Evolutionary conservation across 2,329 filamentous ascomycete species (phyloP).

Genomic region (Pestalotiopsis sp.): DNA sequence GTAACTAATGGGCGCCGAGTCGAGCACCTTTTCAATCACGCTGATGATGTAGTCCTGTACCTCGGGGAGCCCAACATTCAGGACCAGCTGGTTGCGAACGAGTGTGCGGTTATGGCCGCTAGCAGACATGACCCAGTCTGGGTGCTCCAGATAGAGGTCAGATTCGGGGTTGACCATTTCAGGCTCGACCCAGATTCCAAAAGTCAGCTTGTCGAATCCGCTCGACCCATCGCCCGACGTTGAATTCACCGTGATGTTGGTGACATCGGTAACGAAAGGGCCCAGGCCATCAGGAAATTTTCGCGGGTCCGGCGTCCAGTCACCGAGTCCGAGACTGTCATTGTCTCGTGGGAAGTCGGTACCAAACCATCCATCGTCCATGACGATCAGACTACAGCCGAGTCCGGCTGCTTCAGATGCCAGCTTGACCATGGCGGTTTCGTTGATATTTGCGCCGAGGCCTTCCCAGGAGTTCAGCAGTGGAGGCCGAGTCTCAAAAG

Average conservation of each 20-base stretch:
- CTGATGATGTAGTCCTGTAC: slow-evolving; percentile 66
- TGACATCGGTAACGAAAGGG: slow-evolving; percentile 54
- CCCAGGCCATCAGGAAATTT: slow-evolving; percentile 61
- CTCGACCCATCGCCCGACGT: slow-evolving; percentile 31
- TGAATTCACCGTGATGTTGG: slow-evolving; percentile 42
- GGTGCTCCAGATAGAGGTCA: slow-evolving; percentile 61
- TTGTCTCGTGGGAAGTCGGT: slow-evolving; percentile 60
- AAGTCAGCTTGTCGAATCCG: slow-evolving; percentile 51
- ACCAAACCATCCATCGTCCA: slow-evolving; percentile 72
- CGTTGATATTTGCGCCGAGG: slow-evolving; percentile 59
- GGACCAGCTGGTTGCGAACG: slow-evolving; percentile 60
- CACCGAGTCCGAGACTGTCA: slow-evolving; percentile 62
- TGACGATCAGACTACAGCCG: slow-evolving; percentile 65
- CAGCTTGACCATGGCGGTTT: slow-evolving; percentile 55
- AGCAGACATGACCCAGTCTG: slow-evolving; percentile 65
- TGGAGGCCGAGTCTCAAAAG: slow-evolving; percentile 51
- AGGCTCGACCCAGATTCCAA: slow-evolving; percentile 69
- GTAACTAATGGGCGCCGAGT: slow-evolving; percentile 56
- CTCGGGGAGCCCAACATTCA: slow-evolving; percentile 62
- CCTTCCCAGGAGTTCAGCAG: slow-evolving; percentile 71
- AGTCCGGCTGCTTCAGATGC: slow-evolving; percentile 59
- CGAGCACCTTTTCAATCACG: slow-evolving; percentile 55
- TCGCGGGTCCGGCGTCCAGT: slow-evolving; percentile 62
- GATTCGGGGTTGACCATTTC: slow-evolving; percentile 70
- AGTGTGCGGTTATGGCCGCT: slow-evolving; percentile 58